Evolutionary conservation across 2,329 filamentous ascomycete species (phyloP), one percentile per base, ranked within the genome.

Genomic region (Claviceps pazoutovae): DNA sequence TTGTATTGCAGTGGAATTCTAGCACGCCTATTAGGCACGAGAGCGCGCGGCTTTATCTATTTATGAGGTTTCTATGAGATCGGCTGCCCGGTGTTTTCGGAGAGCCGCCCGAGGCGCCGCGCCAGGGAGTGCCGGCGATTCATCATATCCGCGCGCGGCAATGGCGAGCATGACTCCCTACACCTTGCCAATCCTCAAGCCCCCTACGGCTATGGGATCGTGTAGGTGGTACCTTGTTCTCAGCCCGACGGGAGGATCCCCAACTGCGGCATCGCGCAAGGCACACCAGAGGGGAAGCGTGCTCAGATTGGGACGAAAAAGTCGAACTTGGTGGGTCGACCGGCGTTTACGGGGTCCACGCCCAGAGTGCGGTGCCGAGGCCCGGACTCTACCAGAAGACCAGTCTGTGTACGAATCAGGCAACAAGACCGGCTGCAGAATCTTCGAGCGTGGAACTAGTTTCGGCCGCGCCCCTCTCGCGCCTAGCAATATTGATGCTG

Each of bases 321-420:
- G 23, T 41, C 17, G 14, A 46, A 49, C 26, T 17, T 46, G 46
- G 36, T 39, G 46, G 41, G 41, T 36, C n/a, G 38, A 19, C 39
- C 47, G 43, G 45, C 43, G 36, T 38, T 21, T 14, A 34, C 30
- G 34, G 42, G 48, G 41, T 46, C 39, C 52, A 26, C 16, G 37
- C 39, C 17, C 23, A 41, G n/a, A 39, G 7, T 16, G n/a, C 34
- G 36, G 11, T 48, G 30, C 52, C 49, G 52, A 51, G 52, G 49
- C 46, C n/a, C 49, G 49, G 52, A 41, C 41, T 51, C 41, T 46
- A 42, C 34, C 14, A 42, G 16, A 41, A 34, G n/a, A 48, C 38
- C 16, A 51, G 46, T 36, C 26, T 48, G 48, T 30, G 48, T 38
- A 16, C 5, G 11, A 45, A 36, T 49, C 26, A 47, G 43, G 43